A percentile compares a stretch with the other conserved stretches of the same genome.
Conservation (phyloP, 2,329 filamentous ascomycete species). For the Xylaria arbuscula region DNA sequence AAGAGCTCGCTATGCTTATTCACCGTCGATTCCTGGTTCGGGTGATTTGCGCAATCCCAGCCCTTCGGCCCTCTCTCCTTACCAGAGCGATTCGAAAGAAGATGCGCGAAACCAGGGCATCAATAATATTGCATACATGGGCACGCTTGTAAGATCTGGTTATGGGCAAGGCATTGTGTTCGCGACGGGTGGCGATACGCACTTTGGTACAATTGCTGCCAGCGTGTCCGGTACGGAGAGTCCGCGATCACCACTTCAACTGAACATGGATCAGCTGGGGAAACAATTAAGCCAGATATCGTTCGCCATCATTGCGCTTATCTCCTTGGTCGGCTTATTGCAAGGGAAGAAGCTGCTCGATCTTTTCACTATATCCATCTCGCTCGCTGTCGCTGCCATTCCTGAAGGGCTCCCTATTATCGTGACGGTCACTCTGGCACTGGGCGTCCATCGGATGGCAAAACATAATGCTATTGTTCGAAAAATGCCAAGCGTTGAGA, state of each 20-base stretch:
- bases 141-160: constrained; percentile 92
- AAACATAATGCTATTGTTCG: constrained; percentile 94
- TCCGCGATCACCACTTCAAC: constrained; percentile 89
- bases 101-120: constrained; percentile 77
- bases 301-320: constrained; percentile 91
- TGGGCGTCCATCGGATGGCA: constrained; percentile 97
- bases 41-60: constrained; percentile 52
- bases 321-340: constrained; percentile 88
- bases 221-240: constrained; percentile 96
- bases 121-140: constrained; percentile 98
- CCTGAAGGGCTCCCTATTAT: constrained; percentile 97
- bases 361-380: constrained; percentile 98
- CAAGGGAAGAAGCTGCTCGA: constrained; percentile 91
- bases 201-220: constrained; percentile 95
- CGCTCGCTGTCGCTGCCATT: constrained; percentile 94
- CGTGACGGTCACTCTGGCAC: constrained; percentile 93
- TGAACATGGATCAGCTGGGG: constrained; percentile 97
- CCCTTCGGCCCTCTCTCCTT: constrained; percentile 60
- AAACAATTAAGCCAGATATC: constrained; percentile 97
- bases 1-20: constrained; percentile 49
- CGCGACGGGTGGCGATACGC: constrained; percentile 90
- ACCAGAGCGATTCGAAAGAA: constrained; percentile 68
- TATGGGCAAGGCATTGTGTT: constrained; percentile 98
- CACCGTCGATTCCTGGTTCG: constrained; percentile 45
- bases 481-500: constrained; percentile 95